Base-by-base conservation (phyloP, 768 basidiomycete species). In the Fibroporia radiculosa region DNA sequence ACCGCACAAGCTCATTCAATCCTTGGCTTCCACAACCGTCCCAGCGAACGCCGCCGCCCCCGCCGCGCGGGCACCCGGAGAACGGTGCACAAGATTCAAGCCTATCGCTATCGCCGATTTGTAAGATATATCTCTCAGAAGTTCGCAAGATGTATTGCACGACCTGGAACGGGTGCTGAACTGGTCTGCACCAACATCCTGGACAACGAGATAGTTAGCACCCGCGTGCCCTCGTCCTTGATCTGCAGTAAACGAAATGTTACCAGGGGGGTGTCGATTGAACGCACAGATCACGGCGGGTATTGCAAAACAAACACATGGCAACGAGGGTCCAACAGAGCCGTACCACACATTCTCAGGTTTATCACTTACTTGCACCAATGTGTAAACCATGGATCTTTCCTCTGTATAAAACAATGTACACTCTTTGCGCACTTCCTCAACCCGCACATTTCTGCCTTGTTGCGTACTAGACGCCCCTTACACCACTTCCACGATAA, bases 401-500 rank as follows among this genome's bases (percentile, higher is more conserved):
- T n/a, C 29, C 10, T 31, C 29, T 8, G 29, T 8, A 8, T 8
- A 8, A 8, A 8, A 31, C 29, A 31, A 31, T 31, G 29, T n/a
- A 8, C 37, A 26, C 7, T 18, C 12, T 39, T n/a, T 19, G 22
- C 22, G 29, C 44, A 38, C 23, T 33, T 33, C 18, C 44, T 5
- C 18, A 6, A 11, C 25, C 14, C 13, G 12, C 25, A 28, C 4
- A 10, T 24, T 6, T n/a, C 28, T 37, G 11, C 19, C 35, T 3
- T 14, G 4, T 28, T 11, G 8, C 12, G 12, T 16, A n/a, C 22
- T 34, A 48, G 4, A 47, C 48, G 3, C 44, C 25, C 18, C 23
- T 39, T 37, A 55, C n/a, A 55, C 54, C 4, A 55, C 29, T 33
- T 52, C 54, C 3, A 35, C 48, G 32, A 55, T 41, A 29, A 55